Evolutionary conservation across 2,329 filamentous ascomycete species (phyloP), one percentile per base, ranked within the genome.

Genomic region (Ascochyta fabae): DNA sequence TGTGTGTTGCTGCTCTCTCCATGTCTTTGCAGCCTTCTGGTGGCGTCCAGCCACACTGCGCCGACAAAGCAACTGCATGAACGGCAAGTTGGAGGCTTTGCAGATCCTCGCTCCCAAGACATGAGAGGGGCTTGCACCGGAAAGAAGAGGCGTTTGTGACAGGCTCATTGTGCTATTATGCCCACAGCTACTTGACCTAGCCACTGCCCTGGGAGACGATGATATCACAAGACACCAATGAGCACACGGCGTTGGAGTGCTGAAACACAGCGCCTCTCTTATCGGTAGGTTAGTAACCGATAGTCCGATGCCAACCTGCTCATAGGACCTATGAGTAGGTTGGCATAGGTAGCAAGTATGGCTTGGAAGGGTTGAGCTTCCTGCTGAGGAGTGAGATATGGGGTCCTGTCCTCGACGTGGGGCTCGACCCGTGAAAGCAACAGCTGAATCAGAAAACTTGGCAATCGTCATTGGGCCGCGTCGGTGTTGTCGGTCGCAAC

Each of bases 381-480:
- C 13, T 39, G 16, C 9, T 12, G 12, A 13, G 16, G 33, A 42
- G 47, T 23, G 19, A 16, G 6, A 40, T 24, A 40, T 6, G 33
- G 6, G 24, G 16, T 24, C 24, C 16, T 24, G 48, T 44, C 27
- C 15, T 26, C 29, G 31, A 35, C 34, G 15, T 39, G 15, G 24
- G 13, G 15, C 19, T 39, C 35, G 39, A 29, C 38, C 24, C 23
- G 44, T 23, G 31, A 34, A 26, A 29, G 19, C 34, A 33, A 43
- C 19, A 39, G 50, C 48, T 54, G 43, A 45, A 52, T 47, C 29
- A 36, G 31, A 22, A 26, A 24, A 39, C 62, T 61, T 64, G 60
- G 60, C 60, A 56, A 55, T 52, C 58, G 62, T 71, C 68, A 69
- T 71, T 58, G 63, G 56, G 42, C 59, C 54, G 46, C 43, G 8